Evolutionary conservation across 441 rosid genomes (phyloP).

Genomic region (Adansonia gregorii): DNA sequence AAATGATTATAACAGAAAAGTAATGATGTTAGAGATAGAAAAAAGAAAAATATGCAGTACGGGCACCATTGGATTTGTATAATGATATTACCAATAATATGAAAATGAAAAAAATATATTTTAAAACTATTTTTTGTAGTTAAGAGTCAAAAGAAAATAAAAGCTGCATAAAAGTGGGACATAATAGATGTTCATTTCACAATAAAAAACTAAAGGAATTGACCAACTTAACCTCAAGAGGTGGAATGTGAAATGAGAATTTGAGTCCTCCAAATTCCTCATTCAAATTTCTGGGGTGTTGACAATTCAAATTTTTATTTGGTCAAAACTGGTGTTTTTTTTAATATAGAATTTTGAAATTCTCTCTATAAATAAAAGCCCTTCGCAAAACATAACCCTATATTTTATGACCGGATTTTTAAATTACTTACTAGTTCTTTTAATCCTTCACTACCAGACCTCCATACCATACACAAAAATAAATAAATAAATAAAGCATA

Average conservation of each 20-base stretch:
- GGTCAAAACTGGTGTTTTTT: background rate
- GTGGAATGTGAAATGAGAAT: background rate
- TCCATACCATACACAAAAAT: background rate
- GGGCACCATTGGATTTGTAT: background rate
- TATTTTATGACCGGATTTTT: conserved; percentile 4
- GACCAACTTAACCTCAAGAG: background rate
- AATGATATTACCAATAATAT: background rate
- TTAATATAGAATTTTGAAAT: background rate
- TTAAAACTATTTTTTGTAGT: background rate
- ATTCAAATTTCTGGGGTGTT: background rate
- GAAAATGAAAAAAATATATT: background rate
- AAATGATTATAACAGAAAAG: background rate
- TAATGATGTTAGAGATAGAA: background rate
- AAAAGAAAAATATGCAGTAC: background rate
- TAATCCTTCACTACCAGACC: background rate
- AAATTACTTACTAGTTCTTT: background rate
- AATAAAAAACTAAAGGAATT: background rate
- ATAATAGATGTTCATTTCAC: background rate
- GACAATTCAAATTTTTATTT: background rate
- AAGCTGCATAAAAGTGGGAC: background rate
- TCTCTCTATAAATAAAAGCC: background rate
- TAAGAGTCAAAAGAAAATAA: background rate
- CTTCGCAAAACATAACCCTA: background rate
- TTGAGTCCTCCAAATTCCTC: background rate
- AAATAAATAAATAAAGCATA: background rate